Conservation (phyloP, 2,329 filamentous ascomycete genomes). For the Microdochium bolleyi region DNA sequence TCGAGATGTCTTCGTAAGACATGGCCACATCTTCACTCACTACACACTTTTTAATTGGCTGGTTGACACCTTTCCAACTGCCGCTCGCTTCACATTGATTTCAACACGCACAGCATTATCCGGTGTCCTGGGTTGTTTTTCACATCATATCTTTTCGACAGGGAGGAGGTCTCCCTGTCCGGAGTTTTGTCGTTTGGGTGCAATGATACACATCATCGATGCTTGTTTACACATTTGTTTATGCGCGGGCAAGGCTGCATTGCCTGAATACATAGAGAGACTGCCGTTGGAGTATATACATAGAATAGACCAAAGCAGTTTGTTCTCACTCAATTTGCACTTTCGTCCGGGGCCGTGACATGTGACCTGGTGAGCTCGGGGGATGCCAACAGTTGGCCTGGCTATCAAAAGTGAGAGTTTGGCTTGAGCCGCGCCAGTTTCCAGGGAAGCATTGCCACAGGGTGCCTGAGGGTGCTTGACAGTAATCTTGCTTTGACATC, state of each 20-base stretch:
- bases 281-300: neutral
- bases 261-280: neutral
- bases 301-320: neutral
- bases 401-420: too few relatives aligned
- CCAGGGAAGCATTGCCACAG: too few relatives aligned
- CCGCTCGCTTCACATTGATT: neutral
- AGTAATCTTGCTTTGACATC: too few relatives aligned
- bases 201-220: neutral
- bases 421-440: too few relatives aligned
- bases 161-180: neutral
- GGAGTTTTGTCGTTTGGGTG: neutral
- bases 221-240: neutral
- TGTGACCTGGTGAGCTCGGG: too few relatives aligned
- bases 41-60: neutral
- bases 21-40: neutral
- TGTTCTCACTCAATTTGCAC: neutral
- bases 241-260: neutral
- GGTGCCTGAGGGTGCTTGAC: too few relatives aligned
- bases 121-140: neutral
- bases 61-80: neutral
- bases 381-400: too few relatives aligned
- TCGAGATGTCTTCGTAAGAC: constrained; percentile 6
- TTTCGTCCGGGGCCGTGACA: neutral
- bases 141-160: neutral
- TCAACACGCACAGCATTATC: neutral